These are phyloP conservation scores for Ceratobasidium sp. DNA, from an alignment of 1,284 basidiomycete species.

Conservation along the genomic window DNA sequence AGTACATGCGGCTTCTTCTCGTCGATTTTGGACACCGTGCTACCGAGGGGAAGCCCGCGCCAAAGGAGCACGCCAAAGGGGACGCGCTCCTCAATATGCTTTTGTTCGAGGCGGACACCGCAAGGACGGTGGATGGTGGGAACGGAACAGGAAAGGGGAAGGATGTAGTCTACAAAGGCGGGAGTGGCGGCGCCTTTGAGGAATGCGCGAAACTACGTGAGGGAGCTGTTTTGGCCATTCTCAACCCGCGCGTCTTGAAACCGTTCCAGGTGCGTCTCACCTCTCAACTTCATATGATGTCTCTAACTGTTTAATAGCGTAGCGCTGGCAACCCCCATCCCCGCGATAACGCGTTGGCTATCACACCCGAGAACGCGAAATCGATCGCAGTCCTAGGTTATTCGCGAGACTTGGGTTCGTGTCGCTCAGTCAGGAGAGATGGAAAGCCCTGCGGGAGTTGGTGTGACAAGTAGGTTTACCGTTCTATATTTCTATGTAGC, in stretches of 20 bases:
- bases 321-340: constrained; percentile 73
- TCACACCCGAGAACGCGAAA: constrained; percentile 86
- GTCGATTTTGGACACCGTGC: constrained; percentile 80
- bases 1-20: constrained; percentile 90
- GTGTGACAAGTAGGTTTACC: constrained; percentile 80
- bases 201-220: constrained; percentile 82
- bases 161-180: constrained; percentile 79
- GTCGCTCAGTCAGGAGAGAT: constrained; percentile 80
- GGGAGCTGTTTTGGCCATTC: constrained; percentile 89
- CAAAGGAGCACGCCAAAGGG: constrained; percentile 61
- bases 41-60: constrained; percentile 56
- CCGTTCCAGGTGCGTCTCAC: constrained; percentile 76
- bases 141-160: constrained; percentile 59
- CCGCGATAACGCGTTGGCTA: constrained; percentile 82
- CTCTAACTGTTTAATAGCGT: constrained; percentile 53
- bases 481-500: neutral
- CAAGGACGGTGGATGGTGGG: constrained; percentile 63
- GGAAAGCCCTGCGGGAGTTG: constrained; percentile 86
- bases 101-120: constrained; percentile 87
- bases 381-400: constrained; percentile 89
- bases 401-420: constrained; percentile 88
- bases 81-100: constrained; percentile 87
- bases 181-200: constrained; percentile 94
- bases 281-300: constrained; percentile 57
- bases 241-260: constrained; percentile 90